Conservation (phyloP, 106 monocot species). For the Posidonia australis region DNA sequence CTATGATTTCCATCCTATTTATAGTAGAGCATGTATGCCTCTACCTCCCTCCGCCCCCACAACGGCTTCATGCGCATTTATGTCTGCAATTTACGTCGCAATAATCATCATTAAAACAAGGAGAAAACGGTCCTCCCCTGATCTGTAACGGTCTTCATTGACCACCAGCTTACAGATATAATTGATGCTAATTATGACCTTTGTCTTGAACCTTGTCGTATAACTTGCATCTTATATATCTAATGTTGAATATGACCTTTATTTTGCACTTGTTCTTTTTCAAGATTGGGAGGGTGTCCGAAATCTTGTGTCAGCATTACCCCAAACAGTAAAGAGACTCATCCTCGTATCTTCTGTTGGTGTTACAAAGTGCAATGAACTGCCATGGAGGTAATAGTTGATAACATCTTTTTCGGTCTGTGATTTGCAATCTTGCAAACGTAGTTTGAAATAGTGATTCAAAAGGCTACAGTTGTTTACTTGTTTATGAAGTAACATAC, state of each 20-base stretch:
- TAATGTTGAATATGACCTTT: neutral
- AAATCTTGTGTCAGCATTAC: slow-evolving; percentile 65
- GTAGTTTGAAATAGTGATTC: neutral
- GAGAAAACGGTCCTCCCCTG: no score
- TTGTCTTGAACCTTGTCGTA: neutral
- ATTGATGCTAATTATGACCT: no score
- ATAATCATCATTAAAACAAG: no score
- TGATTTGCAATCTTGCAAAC: neutral
- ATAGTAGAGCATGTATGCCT: no score
- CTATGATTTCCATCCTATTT: no score
- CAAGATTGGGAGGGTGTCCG: slow-evolving; percentile 83
- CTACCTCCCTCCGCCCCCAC: no score
- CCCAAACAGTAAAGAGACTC: slow-evolving; percentile 58
- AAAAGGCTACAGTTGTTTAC: neutral
- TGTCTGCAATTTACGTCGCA: no score
- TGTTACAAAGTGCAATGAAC: slow-evolving; percentile 74
- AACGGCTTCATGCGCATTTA: no score
- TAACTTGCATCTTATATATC: neutral
- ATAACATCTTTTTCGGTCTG: neutral
- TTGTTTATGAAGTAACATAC: no score
- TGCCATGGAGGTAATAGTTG: slow-evolving; percentile 75
- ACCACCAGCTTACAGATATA: no score
- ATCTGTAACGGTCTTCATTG: no score
- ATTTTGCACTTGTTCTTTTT: slow-evolving; percentile 1
- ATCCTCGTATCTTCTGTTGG: slow-evolving; percentile 89